Evolutionary conservation across 139 green algal genomes (phyloP).

Genomic region (Tetradesmus lagerheimii): DNA sequence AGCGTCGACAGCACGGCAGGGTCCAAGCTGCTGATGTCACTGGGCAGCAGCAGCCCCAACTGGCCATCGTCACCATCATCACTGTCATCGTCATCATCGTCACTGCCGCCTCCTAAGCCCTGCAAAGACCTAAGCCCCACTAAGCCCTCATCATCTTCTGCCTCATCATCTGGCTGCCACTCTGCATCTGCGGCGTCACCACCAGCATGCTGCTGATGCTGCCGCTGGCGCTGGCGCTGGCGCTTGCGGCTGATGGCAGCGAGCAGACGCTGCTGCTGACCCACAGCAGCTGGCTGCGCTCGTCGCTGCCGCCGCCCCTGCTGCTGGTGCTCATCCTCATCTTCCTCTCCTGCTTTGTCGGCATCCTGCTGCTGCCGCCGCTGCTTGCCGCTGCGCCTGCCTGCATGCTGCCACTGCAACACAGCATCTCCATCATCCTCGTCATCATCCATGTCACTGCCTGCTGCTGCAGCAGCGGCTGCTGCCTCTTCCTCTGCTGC

Average conservation of each 20-base stretch:
- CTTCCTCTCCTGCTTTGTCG: slow-evolving; percentile 48
- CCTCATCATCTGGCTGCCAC: slow-evolving; percentile 25
- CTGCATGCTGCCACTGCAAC: slow-evolving; percentile 26
- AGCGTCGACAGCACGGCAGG: slow-evolving; percentile 85
- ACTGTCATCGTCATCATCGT: not conserved
- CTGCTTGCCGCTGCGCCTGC: not conserved
- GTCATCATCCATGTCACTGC: not conserved
- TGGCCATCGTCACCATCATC: slow-evolving; percentile 46
- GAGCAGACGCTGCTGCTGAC: slow-evolving; percentile 1
- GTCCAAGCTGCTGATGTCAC: slow-evolving; percentile 66
- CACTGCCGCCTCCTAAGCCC: not conserved
- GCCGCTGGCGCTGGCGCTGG: not conserved
- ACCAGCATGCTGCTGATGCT: not conserved
- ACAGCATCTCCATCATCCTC: slow-evolving; percentile 16
- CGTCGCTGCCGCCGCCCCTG: not conserved
- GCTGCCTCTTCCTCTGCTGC: slow-evolving; percentile 30
- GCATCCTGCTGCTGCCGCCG: not conserved
- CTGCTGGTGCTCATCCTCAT: slow-evolving; percentile 44
- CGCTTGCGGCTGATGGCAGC: not conserved
- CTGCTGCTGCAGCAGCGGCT: slow-evolving; percentile 13
- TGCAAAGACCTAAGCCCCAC: not conserved
- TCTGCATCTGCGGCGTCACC: not conserved
- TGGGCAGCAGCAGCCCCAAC: slow-evolving; percentile 49
- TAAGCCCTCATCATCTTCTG: not conserved
- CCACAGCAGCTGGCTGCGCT: not conserved